A percentile compares a stretch with the other conserved stretches of the same genome.
These are phyloP conservation scores for Croton laevigatus DNA, from an alignment of 441 rosid species.

Conservation along the genomic window DNA sequence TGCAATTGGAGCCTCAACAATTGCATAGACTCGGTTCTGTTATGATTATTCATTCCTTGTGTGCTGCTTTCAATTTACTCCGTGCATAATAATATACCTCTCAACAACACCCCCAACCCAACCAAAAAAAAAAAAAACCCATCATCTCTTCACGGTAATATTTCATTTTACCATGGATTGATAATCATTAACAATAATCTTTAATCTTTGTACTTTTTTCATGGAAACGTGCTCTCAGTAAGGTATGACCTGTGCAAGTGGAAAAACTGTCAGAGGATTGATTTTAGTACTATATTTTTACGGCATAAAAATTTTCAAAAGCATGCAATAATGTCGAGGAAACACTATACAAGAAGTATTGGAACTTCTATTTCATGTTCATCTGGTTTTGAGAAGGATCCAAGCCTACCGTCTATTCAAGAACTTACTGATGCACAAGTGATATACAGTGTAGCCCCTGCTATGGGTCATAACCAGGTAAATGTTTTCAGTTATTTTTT, in stretches of 20 bases:
- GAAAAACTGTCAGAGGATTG: slow-evolving; percentile 9
- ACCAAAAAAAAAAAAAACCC: no score
- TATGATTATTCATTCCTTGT: no score
- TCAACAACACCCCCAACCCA: no score
- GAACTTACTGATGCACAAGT: slow-evolving; percentile 51
- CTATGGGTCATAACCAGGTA: slow-evolving; percentile 91
- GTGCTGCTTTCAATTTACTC: no score
- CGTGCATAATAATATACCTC: no score
- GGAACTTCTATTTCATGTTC: slow-evolving; percentile 42
- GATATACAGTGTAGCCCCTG: slow-evolving; percentile 72
- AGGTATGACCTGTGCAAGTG: background rate
- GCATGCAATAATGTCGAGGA: slow-evolving; percentile 19
- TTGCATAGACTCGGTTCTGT: no score
- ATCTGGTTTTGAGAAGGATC: slow-evolving; percentile 31
- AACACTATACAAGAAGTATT: slow-evolving; percentile 13
- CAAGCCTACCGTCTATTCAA: slow-evolving; percentile 29
- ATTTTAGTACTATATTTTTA: slow-evolving; percentile 5
- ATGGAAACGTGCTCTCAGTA: background rate
- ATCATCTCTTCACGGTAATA: no score
- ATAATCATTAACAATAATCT: no score
- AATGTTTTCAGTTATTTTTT: background rate
- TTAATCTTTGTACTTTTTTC: no score
- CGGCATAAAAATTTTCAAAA: slow-evolving; percentile 17
- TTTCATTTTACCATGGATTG: no score
- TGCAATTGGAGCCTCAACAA: no score